phyloP scores from a whole-genome alignment of 2,329 filamentous ascomycete genomes.

The Dothideomycetidae sp. region DNA sequence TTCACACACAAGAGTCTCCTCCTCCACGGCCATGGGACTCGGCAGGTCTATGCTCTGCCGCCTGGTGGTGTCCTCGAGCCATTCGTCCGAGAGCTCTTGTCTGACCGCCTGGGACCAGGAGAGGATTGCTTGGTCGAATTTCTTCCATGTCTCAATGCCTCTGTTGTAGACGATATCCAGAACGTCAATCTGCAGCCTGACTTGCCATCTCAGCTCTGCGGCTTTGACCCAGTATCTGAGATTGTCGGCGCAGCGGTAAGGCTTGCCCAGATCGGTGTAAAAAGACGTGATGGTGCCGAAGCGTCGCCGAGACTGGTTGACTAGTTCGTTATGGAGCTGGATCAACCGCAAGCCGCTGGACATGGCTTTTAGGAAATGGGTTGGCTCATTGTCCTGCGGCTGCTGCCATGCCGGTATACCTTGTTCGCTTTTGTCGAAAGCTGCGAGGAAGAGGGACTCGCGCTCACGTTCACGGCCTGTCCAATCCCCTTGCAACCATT shows the following conservation, averaged over 20 bases:
- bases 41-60: not conserved
- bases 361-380: conserved; percentile 58
- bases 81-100: conserved; percentile 68
- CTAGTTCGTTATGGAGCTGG: conserved; percentile 75
- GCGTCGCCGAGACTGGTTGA: conserved; percentile 68
- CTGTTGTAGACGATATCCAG: conserved; percentile 72
- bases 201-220: conserved; percentile 85
- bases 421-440: conserved; percentile 48
- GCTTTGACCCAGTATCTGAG: conserved; percentile 93
- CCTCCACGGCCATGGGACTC: too few species aligned
- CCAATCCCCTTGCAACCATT: conserved; percentile 66
- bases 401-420: conserved; percentile 51
- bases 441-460: conserved; percentile 67
- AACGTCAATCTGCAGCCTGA: conserved; percentile 68
- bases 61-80: conserved; percentile 21
- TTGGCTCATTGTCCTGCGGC: conserved; percentile 44
- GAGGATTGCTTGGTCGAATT: conserved; percentile 71
- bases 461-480: conserved; percentile 59
- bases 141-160: conserved; percentile 54
- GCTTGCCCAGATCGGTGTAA: conserved; percentile 87
- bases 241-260: conserved; percentile 87
- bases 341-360: conserved; percentile 71
- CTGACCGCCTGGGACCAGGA: conserved; percentile 73
- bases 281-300: conserved; percentile 83
- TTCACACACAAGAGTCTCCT: too few species aligned